Conservation (phyloP, 306 rosid species). For the Pyrus betulifolia region DNA sequence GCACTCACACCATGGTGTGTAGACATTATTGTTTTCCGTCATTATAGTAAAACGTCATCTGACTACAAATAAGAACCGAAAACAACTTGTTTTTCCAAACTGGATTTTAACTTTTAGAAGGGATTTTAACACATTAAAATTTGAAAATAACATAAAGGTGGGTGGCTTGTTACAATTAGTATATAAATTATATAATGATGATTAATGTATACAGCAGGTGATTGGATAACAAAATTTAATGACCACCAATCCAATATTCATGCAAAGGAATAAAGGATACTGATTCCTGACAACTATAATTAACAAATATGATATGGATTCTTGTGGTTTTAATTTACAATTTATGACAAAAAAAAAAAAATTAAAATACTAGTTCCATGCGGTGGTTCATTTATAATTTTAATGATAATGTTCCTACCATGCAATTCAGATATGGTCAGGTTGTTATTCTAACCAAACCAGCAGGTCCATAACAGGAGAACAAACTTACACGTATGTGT, state of each 20-base stretch:
- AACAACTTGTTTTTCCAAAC: no score
- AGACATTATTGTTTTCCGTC: no score
- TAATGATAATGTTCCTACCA: not conserved
- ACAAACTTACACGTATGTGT: no score
- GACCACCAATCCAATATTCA: not conserved
- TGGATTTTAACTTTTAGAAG: no score
- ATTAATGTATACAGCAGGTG: no score
- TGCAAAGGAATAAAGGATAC: not conserved
- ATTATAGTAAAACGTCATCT: no score
- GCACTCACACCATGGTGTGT: no score
- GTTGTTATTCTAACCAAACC: no score
- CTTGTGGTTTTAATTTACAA: not conserved
- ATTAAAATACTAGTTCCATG: not conserved
- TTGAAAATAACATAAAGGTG: not conserved
- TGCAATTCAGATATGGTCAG: not conserved
- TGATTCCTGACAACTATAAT: not conserved
- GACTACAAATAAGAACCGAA: no score
- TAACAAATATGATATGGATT: not conserved
- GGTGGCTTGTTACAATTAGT: not conserved
- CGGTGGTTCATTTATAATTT: no score
- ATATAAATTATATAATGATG: no score
- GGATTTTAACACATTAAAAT: not conserved
- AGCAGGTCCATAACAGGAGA: no score
- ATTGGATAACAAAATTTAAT: not conserved
- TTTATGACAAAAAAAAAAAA: not conserved